Evolutionary conservation across 257 asterid genomes (phyloP).

Genomic region (Nicotiana noctiflora): DNA sequence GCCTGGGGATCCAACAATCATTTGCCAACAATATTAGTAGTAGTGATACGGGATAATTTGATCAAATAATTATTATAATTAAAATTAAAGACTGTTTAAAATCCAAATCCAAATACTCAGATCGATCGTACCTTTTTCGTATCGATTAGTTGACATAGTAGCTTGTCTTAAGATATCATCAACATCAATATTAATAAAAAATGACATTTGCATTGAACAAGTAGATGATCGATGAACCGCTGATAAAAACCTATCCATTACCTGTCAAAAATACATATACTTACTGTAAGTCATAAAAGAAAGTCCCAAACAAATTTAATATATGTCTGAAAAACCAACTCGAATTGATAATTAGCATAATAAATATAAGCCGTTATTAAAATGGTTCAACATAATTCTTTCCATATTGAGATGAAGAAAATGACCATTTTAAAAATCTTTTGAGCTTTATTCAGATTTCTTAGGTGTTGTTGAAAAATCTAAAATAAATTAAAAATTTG

Average conservation of each 20-base stretch:
- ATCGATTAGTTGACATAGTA: conserved; percentile 54
- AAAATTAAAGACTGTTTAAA: not conserved
- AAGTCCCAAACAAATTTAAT: too few species aligned
- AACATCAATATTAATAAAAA: conserved; percentile 44
- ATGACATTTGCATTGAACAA: conserved; percentile 52
- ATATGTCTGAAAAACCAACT: too few species aligned
- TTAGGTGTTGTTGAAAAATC: too few species aligned
- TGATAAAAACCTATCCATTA: conserved; percentile 48
- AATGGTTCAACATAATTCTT: too few species aligned
- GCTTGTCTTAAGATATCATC: conserved; percentile 73
- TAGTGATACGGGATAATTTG: not conserved
- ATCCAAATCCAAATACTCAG: too few species aligned
- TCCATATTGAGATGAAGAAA: too few species aligned
- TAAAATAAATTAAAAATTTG: too few species aligned
- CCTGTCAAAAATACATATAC: conserved; percentile 26
- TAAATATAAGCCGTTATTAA: too few species aligned
- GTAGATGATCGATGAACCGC: conserved; percentile 45
- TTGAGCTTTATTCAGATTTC: too few species aligned
- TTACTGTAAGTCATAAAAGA: too few species aligned
- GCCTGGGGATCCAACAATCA: conserved; percentile 29
- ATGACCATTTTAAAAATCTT: too few species aligned
- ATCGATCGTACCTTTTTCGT: conserved; percentile 39
- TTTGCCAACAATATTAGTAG: not conserved
- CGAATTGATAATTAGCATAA: too few species aligned
- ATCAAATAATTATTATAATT: not conserved